Conservation (phyloP, 306 rosid genomes). For the Begonia fuchsioides region DNA sequence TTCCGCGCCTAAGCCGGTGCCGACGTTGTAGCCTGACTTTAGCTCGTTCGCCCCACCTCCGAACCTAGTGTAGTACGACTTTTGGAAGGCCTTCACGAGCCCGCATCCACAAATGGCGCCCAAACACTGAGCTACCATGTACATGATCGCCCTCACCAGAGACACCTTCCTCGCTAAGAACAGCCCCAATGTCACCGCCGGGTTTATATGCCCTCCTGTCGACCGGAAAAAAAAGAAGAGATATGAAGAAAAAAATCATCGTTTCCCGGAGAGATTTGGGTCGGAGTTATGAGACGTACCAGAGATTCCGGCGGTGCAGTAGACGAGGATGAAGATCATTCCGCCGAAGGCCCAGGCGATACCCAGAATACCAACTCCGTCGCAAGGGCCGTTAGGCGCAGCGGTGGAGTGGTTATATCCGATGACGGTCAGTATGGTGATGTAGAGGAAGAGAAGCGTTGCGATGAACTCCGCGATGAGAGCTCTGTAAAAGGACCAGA, state of each 20-base stretch:
- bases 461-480: slow-evolving; percentile 71
- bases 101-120: slow-evolving; percentile 34
- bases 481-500: slow-evolving; percentile 75
- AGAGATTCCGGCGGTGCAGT: no score
- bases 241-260: no score
- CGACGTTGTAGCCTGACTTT: no score
- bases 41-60: no score
- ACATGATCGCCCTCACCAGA: slow-evolving; percentile 38
- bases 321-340: no score
- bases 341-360: no score
- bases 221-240: no score
- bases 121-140: slow-evolving; percentile 46
- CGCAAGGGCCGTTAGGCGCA: no score
- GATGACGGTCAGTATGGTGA: slow-evolving; percentile 60
- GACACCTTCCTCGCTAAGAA: slow-evolving; percentile 20
- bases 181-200: slow-evolving; percentile 67
- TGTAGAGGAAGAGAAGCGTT: slow-evolving; percentile 66
- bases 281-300: no score
- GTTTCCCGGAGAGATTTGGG: no score
- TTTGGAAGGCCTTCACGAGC: slow-evolving; percentile 33
- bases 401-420: slow-evolving; percentile 45
- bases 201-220: slow-evolving; percentile 22
- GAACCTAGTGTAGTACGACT: background rate
- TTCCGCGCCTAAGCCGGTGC: no score
- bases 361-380: no score